A percentile compares a stretch with the other conserved stretches of the same genome.
Evolutionary conservation across 2,329 filamentous ascomycete genomes (phyloP).

Genomic region (Westerdykella aurantiaca): DNA sequence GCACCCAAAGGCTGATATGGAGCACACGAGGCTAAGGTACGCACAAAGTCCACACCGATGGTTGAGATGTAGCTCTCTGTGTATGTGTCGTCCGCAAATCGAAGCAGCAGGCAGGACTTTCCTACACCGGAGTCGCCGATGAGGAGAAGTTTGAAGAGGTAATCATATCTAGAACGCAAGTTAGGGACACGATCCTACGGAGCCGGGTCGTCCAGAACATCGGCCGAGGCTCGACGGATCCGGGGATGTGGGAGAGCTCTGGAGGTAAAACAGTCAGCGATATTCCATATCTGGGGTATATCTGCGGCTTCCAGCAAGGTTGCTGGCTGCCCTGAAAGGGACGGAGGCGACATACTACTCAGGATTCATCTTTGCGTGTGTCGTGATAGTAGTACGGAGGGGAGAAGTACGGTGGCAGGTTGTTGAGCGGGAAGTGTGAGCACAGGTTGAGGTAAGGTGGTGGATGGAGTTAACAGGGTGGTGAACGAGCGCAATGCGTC

Average conservation of each 20-base stretch:
- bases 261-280: constrained; percentile 20
- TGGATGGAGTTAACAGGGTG: background rate
- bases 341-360: constrained; percentile 67
- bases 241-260: constrained; percentile 17
- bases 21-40: constrained; percentile 36
- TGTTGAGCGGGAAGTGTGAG: constrained; percentile 7
- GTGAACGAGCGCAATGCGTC: background rate
- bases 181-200: constrained; percentile 16
- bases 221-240: constrained; percentile 1
- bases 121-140: constrained; percentile 99
- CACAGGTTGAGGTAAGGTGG: background rate
- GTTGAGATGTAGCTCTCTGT: constrained; percentile 83
- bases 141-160: constrained; percentile 99
- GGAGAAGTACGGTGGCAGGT: background rate
- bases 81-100: constrained; percentile 98
- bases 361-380: constrained; percentile 69
- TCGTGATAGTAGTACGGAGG: constrained; percentile 4
- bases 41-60: constrained; percentile 93
- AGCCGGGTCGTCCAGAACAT: constrained; percentile 2
- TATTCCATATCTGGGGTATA: constrained; percentile 5
- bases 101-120: constrained; percentile 97
- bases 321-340: constrained; percentile 27
- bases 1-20: background rate
- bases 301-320: constrained; percentile 7
- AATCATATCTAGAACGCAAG: constrained; percentile 77